Base-by-base conservation (phyloP, 768 basidiomycete species). In the Boletales sp. region DNA sequence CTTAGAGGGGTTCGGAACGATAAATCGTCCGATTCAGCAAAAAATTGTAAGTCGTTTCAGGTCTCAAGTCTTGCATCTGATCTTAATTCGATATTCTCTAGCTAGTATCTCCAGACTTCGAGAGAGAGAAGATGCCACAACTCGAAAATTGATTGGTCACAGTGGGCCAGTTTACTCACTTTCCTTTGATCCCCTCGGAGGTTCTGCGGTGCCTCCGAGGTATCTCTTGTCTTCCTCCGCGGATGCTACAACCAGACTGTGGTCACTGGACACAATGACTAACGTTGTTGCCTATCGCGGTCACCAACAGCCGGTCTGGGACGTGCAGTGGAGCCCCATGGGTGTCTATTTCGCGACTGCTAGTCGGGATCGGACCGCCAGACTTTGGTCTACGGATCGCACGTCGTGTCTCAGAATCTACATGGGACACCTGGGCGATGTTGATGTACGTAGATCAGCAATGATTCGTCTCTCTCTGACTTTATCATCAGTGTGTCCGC, bases 331-430 rank as follows among this genome's bases (percentile, higher is more conserved):
- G 97, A 94, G 91, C 61, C 95, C 97, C 10, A 85, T 92, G 76
- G 94, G 97, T 5, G 83, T 94, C n/a, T 97, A 99, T 71, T 99
- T 99, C 67, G 95, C 97, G 8, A 95, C 90, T 15, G 94, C 83
- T 15, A 94, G 94, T 59, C 75, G 97, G 46, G 97, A 99, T 68
- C 75, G 91, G 51, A 97, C 97, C 5, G 97, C 97, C 0, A 78
- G 94, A 62, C 76, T 99, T 44, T 99, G 97, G 97, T 92, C 90
- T 17, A 94, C 94, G 2, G 97, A 99, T 63, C 77, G 93, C 51
- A 83, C 83, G 10, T 83, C 85, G 7, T 88, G 93, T 51, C 65
- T 98, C 47, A 74, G 97, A 53, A 85, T 97, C 59, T 98, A 95
- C 68, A 94, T 91, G 5, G 97, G 97, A 0, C 97, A 99, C 72